Evolutionary conservation across 768 basidiomycete genomes (phyloP).

Genomic region (Cystofilobasidium capitatum): DNA sequence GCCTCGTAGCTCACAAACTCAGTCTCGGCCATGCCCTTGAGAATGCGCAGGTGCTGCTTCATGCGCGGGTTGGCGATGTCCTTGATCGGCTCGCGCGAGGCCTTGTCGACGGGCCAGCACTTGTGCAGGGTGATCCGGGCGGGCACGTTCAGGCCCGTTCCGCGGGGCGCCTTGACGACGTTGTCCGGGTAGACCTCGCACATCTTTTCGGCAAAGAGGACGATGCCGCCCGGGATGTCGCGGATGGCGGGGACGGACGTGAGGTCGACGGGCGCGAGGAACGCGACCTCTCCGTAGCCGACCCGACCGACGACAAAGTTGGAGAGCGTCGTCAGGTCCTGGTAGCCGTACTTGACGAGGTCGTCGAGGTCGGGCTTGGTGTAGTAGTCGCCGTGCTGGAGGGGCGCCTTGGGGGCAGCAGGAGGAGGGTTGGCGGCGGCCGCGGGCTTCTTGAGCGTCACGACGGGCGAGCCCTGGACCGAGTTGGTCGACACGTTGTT

Average conservation of each 20-base stretch:
- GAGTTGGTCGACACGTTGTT: neutral
- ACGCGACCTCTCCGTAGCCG: slow-evolving; percentile 76
- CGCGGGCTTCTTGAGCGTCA: slow-evolving; percentile 9
- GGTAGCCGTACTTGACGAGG: slow-evolving; percentile 61
- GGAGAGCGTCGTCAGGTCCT: slow-evolving; percentile 61
- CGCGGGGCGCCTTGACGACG: slow-evolving; percentile 71
- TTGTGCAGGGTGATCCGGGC: slow-evolving; percentile 65
- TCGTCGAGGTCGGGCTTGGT: slow-evolving; percentile 66
- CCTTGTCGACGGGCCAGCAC: slow-evolving; percentile 86
- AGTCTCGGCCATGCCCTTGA: slow-evolving; percentile 77
- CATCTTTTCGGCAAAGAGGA: slow-evolving; percentile 72
- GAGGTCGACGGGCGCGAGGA: slow-evolving; percentile 70
- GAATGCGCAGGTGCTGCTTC: slow-evolving; percentile 62
- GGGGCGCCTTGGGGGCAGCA: slow-evolving; percentile 30
- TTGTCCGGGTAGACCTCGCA: slow-evolving; percentile 90
- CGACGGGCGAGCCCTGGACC: neutral
- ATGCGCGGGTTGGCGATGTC: slow-evolving; percentile 64
- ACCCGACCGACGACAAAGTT: slow-evolving; percentile 80
- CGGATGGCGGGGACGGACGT: slow-evolving; percentile 70
- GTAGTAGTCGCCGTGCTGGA: slow-evolving; percentile 84
- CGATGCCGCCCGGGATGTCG: slow-evolving; percentile 72
- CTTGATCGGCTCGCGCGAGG: slow-evolving; percentile 78
- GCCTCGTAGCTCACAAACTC: slow-evolving; percentile 71
- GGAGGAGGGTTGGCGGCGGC: slow-evolving; percentile 39
- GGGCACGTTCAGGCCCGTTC: slow-evolving; percentile 78